Conservation (phyloP, 805 yeast species). For the Zygoascus ofunaensis region DNA sequence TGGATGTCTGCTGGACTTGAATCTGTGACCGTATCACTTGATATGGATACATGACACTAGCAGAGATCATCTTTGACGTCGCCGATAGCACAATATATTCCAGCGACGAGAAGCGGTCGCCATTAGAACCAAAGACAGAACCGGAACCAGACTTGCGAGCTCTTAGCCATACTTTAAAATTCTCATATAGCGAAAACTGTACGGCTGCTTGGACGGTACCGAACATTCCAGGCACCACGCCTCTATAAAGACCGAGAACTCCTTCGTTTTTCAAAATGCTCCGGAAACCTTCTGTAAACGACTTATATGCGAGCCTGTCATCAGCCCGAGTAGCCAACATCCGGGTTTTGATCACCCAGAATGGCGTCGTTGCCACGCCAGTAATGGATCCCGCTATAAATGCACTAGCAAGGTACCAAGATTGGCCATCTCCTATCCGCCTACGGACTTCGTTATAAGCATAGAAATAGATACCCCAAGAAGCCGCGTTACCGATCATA, state of each 20-base stretch:
- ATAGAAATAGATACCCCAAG: constrained; percentile 85
- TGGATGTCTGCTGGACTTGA: constrained; percentile 35
- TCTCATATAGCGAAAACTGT: constrained; percentile 80
- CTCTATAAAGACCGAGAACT: constrained; percentile 55
- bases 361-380: constrained; percentile 74
- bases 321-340: constrained; percentile 47
- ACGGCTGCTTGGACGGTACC: constrained; percentile 86
- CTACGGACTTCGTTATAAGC: constrained; percentile 48
- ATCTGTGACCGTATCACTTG: constrained; percentile 73
- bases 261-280: constrained; percentile 50
- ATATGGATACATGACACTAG: constrained; percentile 66
- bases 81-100: constrained; percentile 64
- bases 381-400: constrained; percentile 68
- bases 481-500: constrained; percentile 69
- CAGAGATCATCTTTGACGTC: constrained; percentile 57
- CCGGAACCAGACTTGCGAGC: background rate
- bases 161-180: constrained; percentile 41
- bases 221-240: constrained; percentile 62
- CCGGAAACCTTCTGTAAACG: constrained; percentile 46
- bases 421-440: constrained; percentile 11
- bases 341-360: constrained; percentile 92
- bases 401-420: constrained; percentile 42
- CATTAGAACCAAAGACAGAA: no score
- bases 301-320: constrained; percentile 45
- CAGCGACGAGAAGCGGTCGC: constrained; percentile 28